Percentiles rank a stretch among this genome's conserved stretches.
These are phyloP conservation scores for Aspergillus sp. DNA, from an alignment of 2,329 filamentous ascomycete species.

Conservation along the genomic window DNA sequence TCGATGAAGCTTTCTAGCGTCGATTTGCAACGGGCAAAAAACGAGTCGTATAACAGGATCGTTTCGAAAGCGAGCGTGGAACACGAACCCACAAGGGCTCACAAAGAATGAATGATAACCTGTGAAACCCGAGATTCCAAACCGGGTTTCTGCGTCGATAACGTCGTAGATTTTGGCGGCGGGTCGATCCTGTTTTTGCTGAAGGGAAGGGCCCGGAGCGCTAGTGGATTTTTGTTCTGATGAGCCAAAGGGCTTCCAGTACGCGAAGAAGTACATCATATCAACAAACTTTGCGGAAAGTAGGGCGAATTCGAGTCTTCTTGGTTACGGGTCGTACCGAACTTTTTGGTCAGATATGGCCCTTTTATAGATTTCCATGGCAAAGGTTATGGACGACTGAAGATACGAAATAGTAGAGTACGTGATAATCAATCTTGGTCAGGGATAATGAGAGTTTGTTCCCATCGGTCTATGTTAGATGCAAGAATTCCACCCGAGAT, in stretches of 20 bases:
- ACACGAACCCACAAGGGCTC: background rate
- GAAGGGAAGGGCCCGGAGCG: background rate
- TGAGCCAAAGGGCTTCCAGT: background rate
- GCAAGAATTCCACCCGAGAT: background rate
- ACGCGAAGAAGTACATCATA: background rate
- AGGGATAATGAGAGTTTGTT: background rate
- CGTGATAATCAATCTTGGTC: background rate
- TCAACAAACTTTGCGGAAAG: background rate
- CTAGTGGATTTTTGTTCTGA: background rate
- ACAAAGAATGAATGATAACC: background rate
- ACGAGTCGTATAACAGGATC: background rate
- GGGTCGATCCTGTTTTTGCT: background rate
- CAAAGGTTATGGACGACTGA: background rate
- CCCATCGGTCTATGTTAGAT: background rate
- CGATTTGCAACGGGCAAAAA: background rate
- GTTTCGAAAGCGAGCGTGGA: background rate
- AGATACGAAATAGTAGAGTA: background rate
- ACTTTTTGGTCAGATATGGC: background rate
- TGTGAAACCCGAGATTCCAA: background rate
- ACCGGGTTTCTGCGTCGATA: background rate
- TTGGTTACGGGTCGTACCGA: background rate
- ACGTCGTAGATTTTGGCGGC: background rate
- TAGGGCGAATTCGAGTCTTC: background rate
- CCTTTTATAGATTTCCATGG: background rate
- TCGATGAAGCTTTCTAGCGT: background rate